Evolutionary conservation across 495 filamentous ascomycete genomes (phyloP).

Genomic region (Podospora comata): DNA sequence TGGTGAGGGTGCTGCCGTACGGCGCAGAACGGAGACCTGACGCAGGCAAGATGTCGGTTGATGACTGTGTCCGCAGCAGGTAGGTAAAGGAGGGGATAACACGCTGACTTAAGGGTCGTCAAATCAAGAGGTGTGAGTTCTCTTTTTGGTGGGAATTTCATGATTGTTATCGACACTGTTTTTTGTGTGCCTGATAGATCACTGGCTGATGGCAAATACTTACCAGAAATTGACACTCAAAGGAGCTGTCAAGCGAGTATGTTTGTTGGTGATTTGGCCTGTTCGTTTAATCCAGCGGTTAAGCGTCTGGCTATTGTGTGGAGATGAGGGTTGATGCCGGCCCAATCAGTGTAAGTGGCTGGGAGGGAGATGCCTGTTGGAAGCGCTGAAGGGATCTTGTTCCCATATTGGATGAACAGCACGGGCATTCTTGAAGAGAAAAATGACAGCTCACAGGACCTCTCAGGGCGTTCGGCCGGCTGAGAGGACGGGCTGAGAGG

Average conservation of each 20-base stretch:
- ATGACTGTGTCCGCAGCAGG: neutral
- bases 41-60: neutral
- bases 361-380: no score
- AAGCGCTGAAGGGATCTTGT: no score
- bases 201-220: neutral
- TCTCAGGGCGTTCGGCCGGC: neutral
- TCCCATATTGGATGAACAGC: neutral
- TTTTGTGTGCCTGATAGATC: neutral
- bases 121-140: neutral
- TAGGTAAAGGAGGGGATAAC: neutral
- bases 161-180: neutral
- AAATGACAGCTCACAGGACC: neutral
- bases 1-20: neutral
- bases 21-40: neutral
- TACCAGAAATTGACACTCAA: neutral
- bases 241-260: neutral
- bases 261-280: neutral
- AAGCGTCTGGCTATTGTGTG: neutral
- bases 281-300: neutral
- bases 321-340: neutral
- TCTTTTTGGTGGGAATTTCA: neutral
- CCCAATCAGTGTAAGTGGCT: neutral
- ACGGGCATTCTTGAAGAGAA: neutral
- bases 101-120: neutral
- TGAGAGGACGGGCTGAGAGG: neutral